Conservation (phyloP, 495 filamentous ascomycete genomes). For the Annulohypoxylon moriforme region DNA sequence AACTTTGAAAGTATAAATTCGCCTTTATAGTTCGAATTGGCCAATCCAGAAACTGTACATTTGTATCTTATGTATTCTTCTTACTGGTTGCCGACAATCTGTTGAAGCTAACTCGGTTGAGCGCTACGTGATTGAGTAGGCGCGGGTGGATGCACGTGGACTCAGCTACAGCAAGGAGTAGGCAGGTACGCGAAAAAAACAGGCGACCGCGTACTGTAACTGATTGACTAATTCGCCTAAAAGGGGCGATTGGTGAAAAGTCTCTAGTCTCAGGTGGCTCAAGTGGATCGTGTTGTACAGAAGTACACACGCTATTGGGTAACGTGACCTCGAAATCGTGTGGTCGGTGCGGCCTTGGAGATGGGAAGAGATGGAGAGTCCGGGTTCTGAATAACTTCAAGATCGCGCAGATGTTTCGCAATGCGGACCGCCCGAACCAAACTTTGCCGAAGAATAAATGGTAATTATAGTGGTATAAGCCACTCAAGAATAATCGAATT, state of each 20-base stretch:
- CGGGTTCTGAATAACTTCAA: slow-evolving; percentile 60
- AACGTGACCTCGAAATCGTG: slow-evolving; percentile 54
- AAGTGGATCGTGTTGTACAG: slow-evolving; percentile 33
- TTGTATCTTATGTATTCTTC: not conserved
- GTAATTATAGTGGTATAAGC: slow-evolving; percentile 27
- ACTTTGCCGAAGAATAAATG: slow-evolving; percentile 32
- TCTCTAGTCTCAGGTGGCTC: not conserved
- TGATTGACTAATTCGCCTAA: slow-evolving; percentile 22
- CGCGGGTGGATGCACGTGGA: slow-evolving; percentile 29
- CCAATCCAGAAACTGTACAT: not conserved
- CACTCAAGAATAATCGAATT: slow-evolving; percentile 36
- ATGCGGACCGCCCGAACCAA: slow-evolving; percentile 9
- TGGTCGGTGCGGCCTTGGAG: slow-evolving; percentile 45
- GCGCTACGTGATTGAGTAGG: slow-evolving; percentile 6
- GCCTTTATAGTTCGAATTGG: not conserved
- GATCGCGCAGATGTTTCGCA: slow-evolving; percentile 40
- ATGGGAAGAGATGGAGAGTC: slow-evolving; percentile 37
- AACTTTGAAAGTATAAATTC: not conserved
- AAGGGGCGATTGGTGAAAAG: slow-evolving; percentile 11
- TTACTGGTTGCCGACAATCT: slow-evolving; percentile 14
- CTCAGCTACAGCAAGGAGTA: slow-evolving; percentile 24
- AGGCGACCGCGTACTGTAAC: not conserved
- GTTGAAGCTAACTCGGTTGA: slow-evolving; percentile 9
- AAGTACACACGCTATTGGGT: slow-evolving; percentile 43
- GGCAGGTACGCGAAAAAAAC: slow-evolving; percentile 34